Evolutionary conservation across 768 basidiomycete species (phyloP).

Genomic region (Rhodosporidiobolus sp.): DNA sequence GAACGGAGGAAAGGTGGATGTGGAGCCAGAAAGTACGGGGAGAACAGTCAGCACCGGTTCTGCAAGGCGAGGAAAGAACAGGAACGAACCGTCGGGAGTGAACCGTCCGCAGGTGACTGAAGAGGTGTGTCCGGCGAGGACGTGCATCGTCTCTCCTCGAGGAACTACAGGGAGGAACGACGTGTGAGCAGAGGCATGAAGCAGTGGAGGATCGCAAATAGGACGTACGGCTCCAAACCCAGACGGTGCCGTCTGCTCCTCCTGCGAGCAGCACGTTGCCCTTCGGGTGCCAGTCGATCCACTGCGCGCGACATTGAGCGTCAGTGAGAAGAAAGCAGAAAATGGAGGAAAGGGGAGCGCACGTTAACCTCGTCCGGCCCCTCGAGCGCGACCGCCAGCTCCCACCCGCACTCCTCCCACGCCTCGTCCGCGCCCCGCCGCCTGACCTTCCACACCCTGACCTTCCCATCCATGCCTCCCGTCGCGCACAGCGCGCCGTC

Average conservation of each 20-base stretch:
- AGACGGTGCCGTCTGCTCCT: slow-evolving; percentile 85
- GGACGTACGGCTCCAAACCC: slow-evolving; percentile 93
- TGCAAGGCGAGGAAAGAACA: not conserved
- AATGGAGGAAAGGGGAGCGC: slow-evolving; percentile 13
- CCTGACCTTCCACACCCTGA: slow-evolving; percentile 81
- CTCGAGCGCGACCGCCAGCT: slow-evolving; percentile 86
- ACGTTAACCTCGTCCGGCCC: slow-evolving; percentile 96
- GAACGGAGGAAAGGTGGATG: not conserved
- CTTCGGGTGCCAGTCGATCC: slow-evolving; percentile 93
- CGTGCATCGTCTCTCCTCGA: slow-evolving; percentile 90
- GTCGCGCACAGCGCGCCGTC: slow-evolving; percentile 93
- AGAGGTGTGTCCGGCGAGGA: slow-evolving; percentile 84
- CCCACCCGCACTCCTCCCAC: slow-evolving; percentile 76
- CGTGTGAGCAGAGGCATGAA: not conserved
- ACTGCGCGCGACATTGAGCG: slow-evolving; percentile 55
- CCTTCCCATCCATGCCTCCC: slow-evolving; percentile 96
- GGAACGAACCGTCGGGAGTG: slow-evolving; percentile 72
- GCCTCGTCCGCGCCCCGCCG: slow-evolving; percentile 47
- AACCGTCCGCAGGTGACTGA: slow-evolving; percentile 83
- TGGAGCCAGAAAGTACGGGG: slow-evolving; percentile 7
- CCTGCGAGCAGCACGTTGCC: slow-evolving; percentile 84
- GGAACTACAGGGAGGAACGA: slow-evolving; percentile 62
- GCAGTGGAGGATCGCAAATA: slow-evolving; percentile 6
- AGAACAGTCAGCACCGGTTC: slow-evolving; percentile 22
- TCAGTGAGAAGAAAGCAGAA: no score